phyloP scores from a whole-genome alignment of 2,329 filamentous ascomycete genomes.

The Celoporthe dispersa region DNA sequence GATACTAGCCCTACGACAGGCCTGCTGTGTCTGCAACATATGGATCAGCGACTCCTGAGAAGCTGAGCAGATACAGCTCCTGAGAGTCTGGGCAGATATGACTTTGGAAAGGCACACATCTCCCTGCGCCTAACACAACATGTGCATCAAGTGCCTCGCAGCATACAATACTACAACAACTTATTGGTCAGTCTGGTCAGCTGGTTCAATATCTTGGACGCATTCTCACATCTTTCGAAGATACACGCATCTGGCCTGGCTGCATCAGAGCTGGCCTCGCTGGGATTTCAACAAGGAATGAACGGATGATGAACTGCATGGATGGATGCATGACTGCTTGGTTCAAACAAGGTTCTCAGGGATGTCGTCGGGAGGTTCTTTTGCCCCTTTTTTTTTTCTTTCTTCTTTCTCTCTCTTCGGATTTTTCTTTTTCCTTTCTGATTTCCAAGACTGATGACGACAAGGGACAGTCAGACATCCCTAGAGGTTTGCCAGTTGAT shows the following conservation, averaged over 20 bases:
- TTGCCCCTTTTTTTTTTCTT: not conserved
- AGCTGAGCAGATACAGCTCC: too few species aligned
- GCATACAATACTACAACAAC: not conserved
- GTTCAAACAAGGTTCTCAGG: not conserved
- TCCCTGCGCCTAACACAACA: not conserved
- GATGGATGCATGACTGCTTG: not conserved
- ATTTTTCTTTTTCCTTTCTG: not conserved
- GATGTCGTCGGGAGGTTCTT: not conserved
- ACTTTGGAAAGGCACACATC: not conserved
- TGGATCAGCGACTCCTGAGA: not conserved
- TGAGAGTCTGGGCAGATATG: not conserved
- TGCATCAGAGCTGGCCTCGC: not conserved
- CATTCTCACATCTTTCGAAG: not conserved
- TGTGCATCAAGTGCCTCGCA: not conserved
- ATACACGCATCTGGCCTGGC: not conserved
- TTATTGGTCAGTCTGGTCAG: not conserved
- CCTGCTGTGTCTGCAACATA: not conserved
- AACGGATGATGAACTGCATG: not conserved
- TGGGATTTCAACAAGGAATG: not conserved
- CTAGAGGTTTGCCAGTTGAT: not conserved
- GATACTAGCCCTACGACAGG: not conserved
- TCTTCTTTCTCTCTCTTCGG: too few species aligned
- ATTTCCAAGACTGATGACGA: not conserved
- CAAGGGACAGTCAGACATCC: not conserved
- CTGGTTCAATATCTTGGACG: not conserved